Evolutionary conservation across 2,329 filamentous ascomycete genomes (phyloP).

Genomic region (Aspergillus neotritici): DNA sequence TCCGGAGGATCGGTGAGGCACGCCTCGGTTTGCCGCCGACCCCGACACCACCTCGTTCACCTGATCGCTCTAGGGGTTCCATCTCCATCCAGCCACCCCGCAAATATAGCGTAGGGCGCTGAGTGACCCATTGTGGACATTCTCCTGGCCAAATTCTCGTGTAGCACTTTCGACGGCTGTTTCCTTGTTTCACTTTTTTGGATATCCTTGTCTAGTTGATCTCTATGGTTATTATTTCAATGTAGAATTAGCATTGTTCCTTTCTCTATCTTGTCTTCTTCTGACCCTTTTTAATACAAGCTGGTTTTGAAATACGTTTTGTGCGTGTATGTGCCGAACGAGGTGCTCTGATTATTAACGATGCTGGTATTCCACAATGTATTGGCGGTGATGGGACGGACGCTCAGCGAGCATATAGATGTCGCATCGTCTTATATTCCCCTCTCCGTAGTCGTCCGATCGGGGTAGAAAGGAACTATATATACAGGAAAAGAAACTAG

Average conservation of each 20-base stretch:
- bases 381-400: no score
- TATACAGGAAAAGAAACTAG: no score
- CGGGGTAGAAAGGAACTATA: no score
- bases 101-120: slow-evolving; percentile 25
- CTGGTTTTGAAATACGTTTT: no score
- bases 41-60: slow-evolving; percentile 13
- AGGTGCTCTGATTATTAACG: no score
- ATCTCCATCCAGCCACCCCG: slow-evolving; percentile 28
- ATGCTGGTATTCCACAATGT: no score
- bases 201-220: slow-evolving; percentile 25
- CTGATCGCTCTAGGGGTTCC: slow-evolving; percentile 33
- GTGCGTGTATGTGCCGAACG: no score
- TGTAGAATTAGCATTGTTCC: slow-evolving; percentile 17
- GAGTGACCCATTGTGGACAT: slow-evolving; percentile 8
- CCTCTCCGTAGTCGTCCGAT: no score
- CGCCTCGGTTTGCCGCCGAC: slow-evolving; percentile 44
- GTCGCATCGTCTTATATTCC: no score
- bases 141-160: slow-evolving; percentile 2
- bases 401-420: no score
- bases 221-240: slow-evolving; percentile 15
- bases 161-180: slow-evolving; percentile 3
- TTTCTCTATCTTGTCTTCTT: neutral
- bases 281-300: neutral
- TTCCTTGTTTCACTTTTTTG: slow-evolving; percentile 19
- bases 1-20: slow-evolving; percentile 78